phyloP scores from a whole-genome alignment of 2,329 filamentous ascomycete species.

The Apiospora aurea region DNA sequence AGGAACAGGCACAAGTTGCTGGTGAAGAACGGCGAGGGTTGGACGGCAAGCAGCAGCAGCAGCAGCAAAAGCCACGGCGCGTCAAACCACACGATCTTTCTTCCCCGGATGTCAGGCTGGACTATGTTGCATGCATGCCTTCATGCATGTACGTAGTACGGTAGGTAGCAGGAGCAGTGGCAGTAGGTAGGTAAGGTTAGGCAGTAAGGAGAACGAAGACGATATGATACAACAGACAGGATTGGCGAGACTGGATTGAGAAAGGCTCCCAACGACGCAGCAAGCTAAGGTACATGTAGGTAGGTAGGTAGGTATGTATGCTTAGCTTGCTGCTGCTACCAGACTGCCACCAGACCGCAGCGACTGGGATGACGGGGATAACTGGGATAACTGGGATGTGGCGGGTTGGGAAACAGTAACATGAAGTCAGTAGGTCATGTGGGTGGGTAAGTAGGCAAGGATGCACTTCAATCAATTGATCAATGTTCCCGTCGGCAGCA shows the following conservation, averaged over 20 bases:
- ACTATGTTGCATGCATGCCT: background rate
- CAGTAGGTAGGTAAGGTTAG: background rate
- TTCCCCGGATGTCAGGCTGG: constrained; percentile 6
- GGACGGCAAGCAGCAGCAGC: background rate
- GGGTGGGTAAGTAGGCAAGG: background rate
- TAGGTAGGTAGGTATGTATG: background rate
- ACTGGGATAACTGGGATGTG: background rate
- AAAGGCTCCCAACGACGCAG: background rate
- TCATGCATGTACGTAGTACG: background rate
- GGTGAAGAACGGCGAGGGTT: constrained; percentile 1
- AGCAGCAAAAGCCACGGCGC: constrained; percentile 1
- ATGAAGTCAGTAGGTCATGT: constrained; percentile 10
- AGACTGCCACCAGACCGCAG: background rate
- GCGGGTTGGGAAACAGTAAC: background rate
- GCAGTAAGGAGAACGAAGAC: background rate
- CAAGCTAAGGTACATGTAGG: background rate
- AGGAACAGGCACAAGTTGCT: background rate
- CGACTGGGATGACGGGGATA: background rate
- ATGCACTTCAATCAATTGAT: no score
- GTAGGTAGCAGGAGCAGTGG: background rate
- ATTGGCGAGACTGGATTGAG: background rate
- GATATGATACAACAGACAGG: background rate
- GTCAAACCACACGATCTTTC: background rate
- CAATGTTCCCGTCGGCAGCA: background rate
- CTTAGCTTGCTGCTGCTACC: background rate